Percentiles rank a stretch among this genome's conserved stretches.
These are phyloP conservation scores for Xylaria sp. DNA, from an alignment of 2,329 filamentous ascomycete genomes.

Conservation along the genomic window DNA sequence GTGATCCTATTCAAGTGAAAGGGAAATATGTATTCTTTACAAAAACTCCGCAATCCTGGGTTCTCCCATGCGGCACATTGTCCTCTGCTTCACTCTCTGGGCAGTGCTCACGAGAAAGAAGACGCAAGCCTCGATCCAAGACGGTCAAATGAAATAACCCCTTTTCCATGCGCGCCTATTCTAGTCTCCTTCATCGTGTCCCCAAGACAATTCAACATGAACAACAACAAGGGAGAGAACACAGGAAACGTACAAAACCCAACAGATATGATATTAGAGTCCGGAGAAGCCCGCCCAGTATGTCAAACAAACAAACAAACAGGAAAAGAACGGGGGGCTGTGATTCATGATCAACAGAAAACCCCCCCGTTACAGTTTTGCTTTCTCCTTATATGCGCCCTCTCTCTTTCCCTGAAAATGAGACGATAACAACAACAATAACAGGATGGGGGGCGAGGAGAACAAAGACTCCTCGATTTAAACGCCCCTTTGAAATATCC, in stretches of 20 bases:
- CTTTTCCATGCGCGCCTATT: constrained; percentile 1
- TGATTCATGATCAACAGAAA: neutral
- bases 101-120: constrained; percentile 1
- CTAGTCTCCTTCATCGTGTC: constrained; percentile 9
- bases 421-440: neutral
- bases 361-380: neutral
- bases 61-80: constrained; percentile 7
- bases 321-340: neutral
- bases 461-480: neutral
- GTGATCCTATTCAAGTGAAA: neutral
- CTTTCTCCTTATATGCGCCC: neutral
- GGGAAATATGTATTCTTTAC: constrained; percentile 12
- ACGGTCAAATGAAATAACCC: neutral
- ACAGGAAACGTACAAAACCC: constrained; percentile 4
- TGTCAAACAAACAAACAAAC: neutral
- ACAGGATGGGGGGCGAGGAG: neutral
- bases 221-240: constrained; percentile 6
- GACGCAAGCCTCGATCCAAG: constrained; percentile 1
- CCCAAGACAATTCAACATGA: constrained; percentile 9
- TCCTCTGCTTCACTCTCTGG: constrained; percentile 11
- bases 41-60: constrained; percentile 9
- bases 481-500: constrained; percentile 1
- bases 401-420: neutral
- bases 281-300: neutral
- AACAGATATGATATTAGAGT: constrained; percentile 1